Evolutionary conservation across 306 rosid species (phyloP).

Genomic region (Cyclanthera cordifolia): DNA sequence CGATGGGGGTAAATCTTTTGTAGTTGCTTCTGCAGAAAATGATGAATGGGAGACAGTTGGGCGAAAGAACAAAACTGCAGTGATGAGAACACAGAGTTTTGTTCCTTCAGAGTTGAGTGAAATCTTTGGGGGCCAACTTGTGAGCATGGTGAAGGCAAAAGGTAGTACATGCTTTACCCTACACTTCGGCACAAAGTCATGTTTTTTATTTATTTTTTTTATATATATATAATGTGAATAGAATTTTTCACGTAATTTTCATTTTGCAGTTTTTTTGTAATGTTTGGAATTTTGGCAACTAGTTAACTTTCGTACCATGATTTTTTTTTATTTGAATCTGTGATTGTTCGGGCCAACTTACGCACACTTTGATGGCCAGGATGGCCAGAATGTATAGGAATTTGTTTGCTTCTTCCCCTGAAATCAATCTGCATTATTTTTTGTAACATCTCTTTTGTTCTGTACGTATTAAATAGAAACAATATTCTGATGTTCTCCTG

Average conservation of each 20-base stretch:
- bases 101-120: slow-evolving; percentile 65
- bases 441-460: background rate
- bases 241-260: background rate
- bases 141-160: slow-evolving; percentile 67
- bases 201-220: background rate
- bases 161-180: slow-evolving; percentile 28
- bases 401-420: background rate
- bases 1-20: slow-evolving; percentile 42
- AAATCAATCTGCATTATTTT: background rate
- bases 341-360: too few species aligned
- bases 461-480: background rate
- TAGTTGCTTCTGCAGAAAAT: slow-evolving; percentile 74
- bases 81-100: slow-evolving; percentile 80
- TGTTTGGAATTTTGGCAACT: background rate
- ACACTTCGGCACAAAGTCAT: background rate
- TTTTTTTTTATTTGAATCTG: too few species aligned
- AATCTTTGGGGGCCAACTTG: slow-evolving; percentile 80
- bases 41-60: slow-evolving; percentile 99
- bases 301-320: background rate
- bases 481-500: background rate
- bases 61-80: slow-evolving; percentile 86
- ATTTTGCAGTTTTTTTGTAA: background rate
- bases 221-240: too few species aligned
- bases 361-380: too few species aligned
- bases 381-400: too few species aligned